These are phyloP conservation scores for Rhododendron henanense DNA, from an alignment of 148 eudicot species.

Conservation along the genomic window DNA sequence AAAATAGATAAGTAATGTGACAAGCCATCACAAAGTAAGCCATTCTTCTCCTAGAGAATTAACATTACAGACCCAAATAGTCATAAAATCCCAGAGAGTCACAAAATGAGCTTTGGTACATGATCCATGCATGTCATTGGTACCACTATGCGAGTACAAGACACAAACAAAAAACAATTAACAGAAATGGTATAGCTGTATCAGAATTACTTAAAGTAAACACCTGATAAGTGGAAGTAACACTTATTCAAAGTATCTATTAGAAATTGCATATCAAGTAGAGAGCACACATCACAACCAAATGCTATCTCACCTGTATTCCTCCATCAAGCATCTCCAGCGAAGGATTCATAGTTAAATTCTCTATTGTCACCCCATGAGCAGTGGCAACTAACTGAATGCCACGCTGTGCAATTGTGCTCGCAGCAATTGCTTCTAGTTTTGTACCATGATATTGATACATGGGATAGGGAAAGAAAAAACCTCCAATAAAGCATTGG, in stretches of 20 bases:
- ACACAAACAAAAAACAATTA: not conserved
- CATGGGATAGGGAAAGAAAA: no score
- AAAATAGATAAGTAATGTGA: slow-evolving; percentile 14
- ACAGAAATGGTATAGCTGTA: not conserved
- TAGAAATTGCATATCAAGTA: not conserved
- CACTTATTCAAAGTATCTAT: not conserved
- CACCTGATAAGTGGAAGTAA: not conserved
- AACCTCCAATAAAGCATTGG: no score
- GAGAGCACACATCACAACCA: not conserved
- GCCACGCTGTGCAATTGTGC: no score
- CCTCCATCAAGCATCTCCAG: slow-evolving; percentile 91
- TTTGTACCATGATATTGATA: no score
- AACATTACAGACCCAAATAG: not conserved
- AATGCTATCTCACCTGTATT: slow-evolving; percentile 55
- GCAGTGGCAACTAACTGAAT: no score
- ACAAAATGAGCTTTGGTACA: not conserved
- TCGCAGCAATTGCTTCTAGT: no score
- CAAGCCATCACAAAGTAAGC: slow-evolving; percentile 4
- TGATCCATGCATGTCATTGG: not conserved
- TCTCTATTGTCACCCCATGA: no score
- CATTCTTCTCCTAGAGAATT: not conserved
- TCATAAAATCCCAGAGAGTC: not conserved
- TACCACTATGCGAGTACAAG: not conserved
- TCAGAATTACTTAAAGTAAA: not conserved
- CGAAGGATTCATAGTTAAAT: slow-evolving; percentile 71